Evolutionary conservation across 1,139 yeast genomes (phyloP).

Genomic region (Saccharomyces hybrid): DNA sequence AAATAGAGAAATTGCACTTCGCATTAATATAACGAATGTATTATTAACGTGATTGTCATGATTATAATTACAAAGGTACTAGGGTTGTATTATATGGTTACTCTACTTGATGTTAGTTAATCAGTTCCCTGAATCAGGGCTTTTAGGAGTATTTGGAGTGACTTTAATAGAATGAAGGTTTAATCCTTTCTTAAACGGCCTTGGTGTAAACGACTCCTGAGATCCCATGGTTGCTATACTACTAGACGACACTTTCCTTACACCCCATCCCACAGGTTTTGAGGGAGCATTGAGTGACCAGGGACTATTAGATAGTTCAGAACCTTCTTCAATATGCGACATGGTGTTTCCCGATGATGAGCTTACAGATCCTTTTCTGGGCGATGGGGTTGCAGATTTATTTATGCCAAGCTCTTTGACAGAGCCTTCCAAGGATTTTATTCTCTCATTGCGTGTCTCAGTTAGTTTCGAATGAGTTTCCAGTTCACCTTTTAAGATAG

Average conservation of each 20-base stretch:
- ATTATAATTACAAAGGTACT: background rate
- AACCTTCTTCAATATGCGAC: conserved; percentile 11
- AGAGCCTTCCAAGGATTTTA: conserved; percentile 12
- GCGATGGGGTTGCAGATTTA: conserved; percentile 2
- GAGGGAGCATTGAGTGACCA: conserved; percentile 12
- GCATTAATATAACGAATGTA: background rate
- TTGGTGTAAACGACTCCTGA: conserved; percentile 13
- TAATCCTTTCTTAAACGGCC: conserved; percentile 16
- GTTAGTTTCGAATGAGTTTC: conserved; percentile 12
- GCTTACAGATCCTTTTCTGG: conserved; percentile 9
- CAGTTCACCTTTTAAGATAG: conserved; percentile 13
- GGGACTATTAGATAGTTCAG: conserved; percentile 9
- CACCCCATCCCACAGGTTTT: conserved; percentile 7
- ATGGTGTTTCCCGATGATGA: conserved; percentile 12
- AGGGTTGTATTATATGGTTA: background rate
- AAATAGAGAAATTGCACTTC: background rate
- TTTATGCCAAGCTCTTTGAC: conserved; percentile 4
- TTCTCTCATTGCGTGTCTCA: conserved; percentile 13
- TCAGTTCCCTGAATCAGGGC: background rate
- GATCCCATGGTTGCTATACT: conserved; percentile 11
- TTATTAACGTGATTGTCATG: background rate
- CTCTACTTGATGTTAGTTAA: background rate
- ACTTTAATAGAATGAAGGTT: conserved; percentile 6
- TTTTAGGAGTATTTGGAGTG: conserved; percentile 1
- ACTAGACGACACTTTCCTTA: conserved; percentile 12